Conservation (phyloP, 208 protist species). For the Leishmania gerbilli region DNA sequence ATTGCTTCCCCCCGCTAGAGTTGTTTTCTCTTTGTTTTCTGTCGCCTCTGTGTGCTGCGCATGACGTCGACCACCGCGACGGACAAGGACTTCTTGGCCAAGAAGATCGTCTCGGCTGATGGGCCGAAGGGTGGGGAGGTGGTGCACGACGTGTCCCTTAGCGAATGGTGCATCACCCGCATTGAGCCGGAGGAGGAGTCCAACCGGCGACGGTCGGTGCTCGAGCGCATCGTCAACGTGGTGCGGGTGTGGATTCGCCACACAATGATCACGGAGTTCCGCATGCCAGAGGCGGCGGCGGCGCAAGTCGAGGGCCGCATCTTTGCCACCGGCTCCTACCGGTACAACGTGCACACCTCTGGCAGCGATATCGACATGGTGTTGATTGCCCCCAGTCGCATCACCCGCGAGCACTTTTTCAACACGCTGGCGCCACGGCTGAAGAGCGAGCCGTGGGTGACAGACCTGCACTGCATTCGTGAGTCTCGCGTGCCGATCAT, state of each 20-base stretch:
- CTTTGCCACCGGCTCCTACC: slow-evolving; percentile 98
- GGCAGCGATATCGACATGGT: slow-evolving; percentile 98
- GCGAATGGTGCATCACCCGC: slow-evolving; percentile 70
- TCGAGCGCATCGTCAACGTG: slow-evolving; percentile 84
- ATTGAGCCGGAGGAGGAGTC: slow-evolving; percentile 91
- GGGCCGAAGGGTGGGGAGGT: slow-evolving; percentile 78
- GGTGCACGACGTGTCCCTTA: slow-evolving; percentile 67
- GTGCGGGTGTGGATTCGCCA: slow-evolving; percentile 87
- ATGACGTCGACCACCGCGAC: slow-evolving; percentile 7
- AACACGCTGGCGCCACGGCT: slow-evolving; percentile 83
- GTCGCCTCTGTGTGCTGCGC: background rate
- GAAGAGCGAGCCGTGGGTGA: slow-evolving; percentile 75
- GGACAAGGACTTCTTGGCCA: slow-evolving; percentile 72
- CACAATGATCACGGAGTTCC: slow-evolving; percentile 90
- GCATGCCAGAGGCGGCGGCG: slow-evolving; percentile 87
- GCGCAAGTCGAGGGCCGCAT: slow-evolving; percentile 92
- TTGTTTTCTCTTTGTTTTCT: background rate
- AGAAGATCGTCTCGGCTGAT: slow-evolving; percentile 81
- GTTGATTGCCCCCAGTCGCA: slow-evolving; percentile 91
- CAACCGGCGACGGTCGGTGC: slow-evolving; percentile 77
- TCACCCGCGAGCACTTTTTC: slow-evolving; percentile 96
- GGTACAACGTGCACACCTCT: slow-evolving; percentile 97
- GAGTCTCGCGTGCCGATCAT: slow-evolving; percentile 98
- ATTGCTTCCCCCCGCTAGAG: background rate
- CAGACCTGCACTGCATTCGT: slow-evolving; percentile 86